A percentile compares a stretch with the other conserved stretches of the same genome.
phyloP scores from a whole-genome alignment of 345 rosid genomes.

The Sisymbrium irio region DNA sequence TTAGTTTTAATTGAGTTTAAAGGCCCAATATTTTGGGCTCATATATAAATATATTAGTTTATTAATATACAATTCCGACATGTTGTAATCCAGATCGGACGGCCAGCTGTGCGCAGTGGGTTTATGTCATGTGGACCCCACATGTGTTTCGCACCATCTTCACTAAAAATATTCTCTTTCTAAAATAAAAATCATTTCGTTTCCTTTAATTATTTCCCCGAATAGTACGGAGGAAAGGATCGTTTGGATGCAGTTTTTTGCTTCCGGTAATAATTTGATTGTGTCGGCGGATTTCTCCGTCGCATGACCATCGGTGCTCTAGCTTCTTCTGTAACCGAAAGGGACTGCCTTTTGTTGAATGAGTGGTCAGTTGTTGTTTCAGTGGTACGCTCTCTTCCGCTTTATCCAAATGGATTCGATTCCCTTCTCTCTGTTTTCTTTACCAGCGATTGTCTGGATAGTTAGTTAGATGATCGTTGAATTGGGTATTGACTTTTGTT shows the following conservation, averaged over 20 bases:
- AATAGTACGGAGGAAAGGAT: neutral
- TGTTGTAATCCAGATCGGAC: constrained; percentile 11
- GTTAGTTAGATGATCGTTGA: neutral
- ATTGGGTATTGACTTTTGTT: neutral
- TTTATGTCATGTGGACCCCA: constrained; percentile 28
- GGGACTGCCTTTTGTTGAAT: constrained; percentile 2
- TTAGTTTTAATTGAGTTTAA: neutral
- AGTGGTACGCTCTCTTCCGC: constrained; percentile 19
- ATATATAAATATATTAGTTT: neutral
- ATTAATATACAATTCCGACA: constrained; percentile 4
- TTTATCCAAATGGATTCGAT: neutral
- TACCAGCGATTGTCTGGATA: neutral
- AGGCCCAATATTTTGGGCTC: neutral
- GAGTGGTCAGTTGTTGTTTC: neutral
- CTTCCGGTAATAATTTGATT: constrained; percentile 8
- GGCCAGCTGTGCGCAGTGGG: constrained; percentile 32
- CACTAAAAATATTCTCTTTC: neutral
- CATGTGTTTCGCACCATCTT: constrained; percentile 15
- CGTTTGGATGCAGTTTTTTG: neutral
- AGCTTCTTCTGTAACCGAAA: constrained; percentile 11
- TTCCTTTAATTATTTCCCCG: neutral
- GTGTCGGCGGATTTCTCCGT: constrained; percentile 30
- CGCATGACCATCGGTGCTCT: constrained; percentile 1
- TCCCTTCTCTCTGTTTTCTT: neutral
- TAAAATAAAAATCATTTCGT: neutral